phyloP scores from a whole-genome alignment of 2,329 filamentous ascomycete genomes.

The Neonectria hederae region DNA sequence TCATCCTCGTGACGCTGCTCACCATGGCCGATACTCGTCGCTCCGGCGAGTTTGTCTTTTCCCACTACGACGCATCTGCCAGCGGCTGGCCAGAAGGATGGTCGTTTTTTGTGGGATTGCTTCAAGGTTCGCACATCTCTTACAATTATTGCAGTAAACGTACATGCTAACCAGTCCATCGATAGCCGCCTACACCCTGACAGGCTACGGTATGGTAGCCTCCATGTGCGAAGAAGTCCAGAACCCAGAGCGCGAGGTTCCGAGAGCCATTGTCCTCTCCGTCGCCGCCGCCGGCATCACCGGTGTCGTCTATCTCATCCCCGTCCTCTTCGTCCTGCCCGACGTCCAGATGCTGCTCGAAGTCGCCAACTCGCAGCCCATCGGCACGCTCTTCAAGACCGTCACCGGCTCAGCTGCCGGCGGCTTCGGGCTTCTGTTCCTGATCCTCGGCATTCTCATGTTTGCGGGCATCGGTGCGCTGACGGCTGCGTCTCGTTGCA shows the following conservation, averaged over 20 bases:
- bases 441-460: slow-evolving; percentile 79
- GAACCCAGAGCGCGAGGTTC: slow-evolving; percentile 68
- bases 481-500: slow-evolving; percentile 78
- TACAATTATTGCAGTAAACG: slow-evolving; percentile 39
- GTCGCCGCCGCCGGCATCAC: slow-evolving; percentile 72
- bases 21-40: slow-evolving; percentile 71
- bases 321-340: slow-evolving; percentile 79
- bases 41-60: slow-evolving; percentile 72
- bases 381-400: slow-evolving; percentile 78
- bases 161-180: slow-evolving; percentile 17
- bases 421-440: slow-evolving; percentile 78
- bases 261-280: slow-evolving; percentile 73
- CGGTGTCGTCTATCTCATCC: slow-evolving; percentile 72
- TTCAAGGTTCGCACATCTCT: slow-evolving; percentile 57
- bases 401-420: slow-evolving; percentile 77
- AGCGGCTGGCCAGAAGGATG: slow-evolving; percentile 75
- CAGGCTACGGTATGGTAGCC: slow-evolving; percentile 62
- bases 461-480: slow-evolving; percentile 80
- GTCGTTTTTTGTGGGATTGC: slow-evolving; percentile 64
- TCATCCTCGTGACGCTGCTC: slow-evolving; percentile 76
- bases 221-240: slow-evolving; percentile 71
- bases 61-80: slow-evolving; percentile 73
- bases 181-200: slow-evolving; percentile 51
- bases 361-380: slow-evolving; percentile 78
- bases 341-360: slow-evolving; percentile 69